Conservation (phyloP, 495 filamentous ascomycete genomes). For the Pyrenopolyporus hunteri region DNA sequence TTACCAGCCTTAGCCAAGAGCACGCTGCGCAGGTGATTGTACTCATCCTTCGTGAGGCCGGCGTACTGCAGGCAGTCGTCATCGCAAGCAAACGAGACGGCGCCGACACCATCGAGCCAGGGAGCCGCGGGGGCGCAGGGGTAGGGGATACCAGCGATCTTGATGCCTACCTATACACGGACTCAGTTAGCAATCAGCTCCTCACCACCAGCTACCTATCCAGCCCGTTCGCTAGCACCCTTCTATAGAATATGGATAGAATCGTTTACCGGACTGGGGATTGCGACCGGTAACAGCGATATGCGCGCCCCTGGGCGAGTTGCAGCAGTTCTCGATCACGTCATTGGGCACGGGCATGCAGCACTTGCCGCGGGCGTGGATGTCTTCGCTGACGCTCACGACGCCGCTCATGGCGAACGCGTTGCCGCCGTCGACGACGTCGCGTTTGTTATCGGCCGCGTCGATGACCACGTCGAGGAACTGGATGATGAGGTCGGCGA, state of each 20-base stretch:
- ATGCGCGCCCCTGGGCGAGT: not conserved
- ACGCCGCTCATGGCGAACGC: not conserved
- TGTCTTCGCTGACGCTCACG: not conserved
- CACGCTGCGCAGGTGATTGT: not conserved
- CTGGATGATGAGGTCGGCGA: not conserved
- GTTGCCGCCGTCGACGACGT: not conserved
- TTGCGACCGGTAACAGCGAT: not conserved
- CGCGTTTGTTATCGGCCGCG: not conserved
- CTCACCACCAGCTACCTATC: too few relatives aligned
- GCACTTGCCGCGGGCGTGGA: not conserved
- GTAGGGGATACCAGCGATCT: slow-evolving; percentile 8
- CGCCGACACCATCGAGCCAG: slow-evolving; percentile 9
- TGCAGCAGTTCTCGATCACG: slow-evolving; percentile 9
- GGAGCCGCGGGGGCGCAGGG: slow-evolving; percentile 5
- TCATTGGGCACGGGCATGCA: slow-evolving; percentile 2
- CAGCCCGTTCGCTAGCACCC: too few relatives aligned
- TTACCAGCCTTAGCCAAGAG: not conserved
- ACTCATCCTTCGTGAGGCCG: not conserved
- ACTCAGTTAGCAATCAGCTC: too few relatives aligned
- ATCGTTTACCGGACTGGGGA: not conserved
- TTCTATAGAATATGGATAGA: too few relatives aligned
- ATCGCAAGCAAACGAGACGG: slow-evolving; percentile 8
- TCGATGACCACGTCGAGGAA: not conserved
- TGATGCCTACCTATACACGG: not conserved
- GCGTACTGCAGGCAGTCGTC: slow-evolving; percentile 1